Base-by-base conservation (phyloP, 129 eudicot species). In the Lactuca saligna region DNA sequence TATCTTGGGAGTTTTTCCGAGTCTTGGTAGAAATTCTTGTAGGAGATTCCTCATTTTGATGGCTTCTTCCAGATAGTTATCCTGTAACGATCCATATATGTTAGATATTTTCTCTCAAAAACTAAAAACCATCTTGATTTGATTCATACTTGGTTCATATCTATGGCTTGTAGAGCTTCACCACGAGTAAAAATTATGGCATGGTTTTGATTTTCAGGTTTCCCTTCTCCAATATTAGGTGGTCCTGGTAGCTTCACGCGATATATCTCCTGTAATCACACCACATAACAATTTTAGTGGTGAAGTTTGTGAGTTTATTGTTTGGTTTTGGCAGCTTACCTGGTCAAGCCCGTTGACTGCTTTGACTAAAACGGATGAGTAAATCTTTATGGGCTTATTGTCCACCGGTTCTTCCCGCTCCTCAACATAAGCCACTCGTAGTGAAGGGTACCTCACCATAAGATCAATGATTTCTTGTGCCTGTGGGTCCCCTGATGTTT, bases 151-250 rank as follows among this genome's bases (percentile, higher is more conserved):
- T 93, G 98, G 75, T 93, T 93, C 97, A 93, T 93, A 82, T 93
- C 99, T 56, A 93, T 93, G 66, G 98, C 82, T 83, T 92, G 98
- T 58, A 93, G 87, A 73, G 96, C 98, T 86, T 92, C 98, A 29
- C 98, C 98, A 48, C 98, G 96, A 6, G 98, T 91, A 74, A 93
- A 93, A 61, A 93, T 89, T 48, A 93, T 87, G 42, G 98, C 88
- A 78, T 89, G 98, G 62, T 93, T 93, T 82, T 93, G 97, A 70
- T 93, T 93, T 62, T 89, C 99, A 17, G 99, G 99, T 82, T 93
- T 93, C 62, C 99, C 99, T 80, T 89, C 99, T 56, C 99, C 99
- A 66, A 93, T 81, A 76, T 87, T 89, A 29, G 99, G 97, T 20
- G 86, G 68, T 55, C 99, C 97, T 0, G 99, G 99, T 67, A 93